phyloP scores from a whole-genome alignment of 2,329 filamentous ascomycete species.

The Phaeoacremonium minimum region DNA sequence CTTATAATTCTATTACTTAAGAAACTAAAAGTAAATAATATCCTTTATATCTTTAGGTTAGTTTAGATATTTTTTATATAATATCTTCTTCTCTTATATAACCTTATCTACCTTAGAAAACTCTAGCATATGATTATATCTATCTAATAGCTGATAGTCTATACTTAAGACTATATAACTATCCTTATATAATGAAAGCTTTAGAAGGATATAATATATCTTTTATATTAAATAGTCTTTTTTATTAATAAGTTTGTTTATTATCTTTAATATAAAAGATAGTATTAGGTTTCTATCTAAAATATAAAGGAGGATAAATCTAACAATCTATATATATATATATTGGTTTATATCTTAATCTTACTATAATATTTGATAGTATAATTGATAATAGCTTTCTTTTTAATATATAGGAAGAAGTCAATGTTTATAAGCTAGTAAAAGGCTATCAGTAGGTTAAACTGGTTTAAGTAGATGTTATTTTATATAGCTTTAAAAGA shows the following conservation, averaged over 20 bases:
- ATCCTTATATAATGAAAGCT: background rate
- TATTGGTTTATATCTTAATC: background rate
- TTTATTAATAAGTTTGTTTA: background rate
- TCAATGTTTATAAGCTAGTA: background rate
- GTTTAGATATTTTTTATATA: background rate
- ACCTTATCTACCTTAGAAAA: background rate
- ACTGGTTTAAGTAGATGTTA: background rate
- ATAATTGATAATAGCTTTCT: background rate
- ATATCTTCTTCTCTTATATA: background rate
- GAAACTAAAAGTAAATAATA: background rate
- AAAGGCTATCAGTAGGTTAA: background rate
- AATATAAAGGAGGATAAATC: too few species aligned
- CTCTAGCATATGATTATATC: background rate
- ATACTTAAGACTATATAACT: background rate
- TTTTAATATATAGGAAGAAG: background rate
- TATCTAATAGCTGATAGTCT: background rate
- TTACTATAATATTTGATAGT: background rate
- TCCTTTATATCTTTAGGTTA: too few species aligned
- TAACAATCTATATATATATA: too few species aligned
- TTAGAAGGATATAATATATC: background rate
- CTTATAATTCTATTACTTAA: background rate
- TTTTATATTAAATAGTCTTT: background rate
- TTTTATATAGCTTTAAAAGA: background rate
- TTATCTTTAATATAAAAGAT: conserved; percentile 2
- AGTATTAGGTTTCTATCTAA: conserved; percentile 3